phyloP scores from a whole-genome alignment of 257 asterid species.

The Salvia hispanica region DNA sequence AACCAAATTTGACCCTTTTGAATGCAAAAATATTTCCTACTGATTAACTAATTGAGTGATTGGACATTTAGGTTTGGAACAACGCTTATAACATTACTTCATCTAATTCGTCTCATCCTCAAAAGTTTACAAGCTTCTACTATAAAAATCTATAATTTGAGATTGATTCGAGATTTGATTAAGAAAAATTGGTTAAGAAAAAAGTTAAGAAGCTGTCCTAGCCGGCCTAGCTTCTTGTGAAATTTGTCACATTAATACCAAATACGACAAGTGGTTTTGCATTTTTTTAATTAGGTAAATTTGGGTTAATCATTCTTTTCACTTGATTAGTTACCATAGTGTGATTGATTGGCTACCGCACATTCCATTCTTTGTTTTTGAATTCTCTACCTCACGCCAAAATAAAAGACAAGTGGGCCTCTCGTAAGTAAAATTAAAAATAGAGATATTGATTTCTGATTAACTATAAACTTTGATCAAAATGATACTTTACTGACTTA shows the following conservation, averaged over 20 bases:
- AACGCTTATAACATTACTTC: constrained; percentile 5
- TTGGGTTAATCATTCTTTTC: constrained; percentile 24
- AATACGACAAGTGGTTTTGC: constrained; percentile 36
- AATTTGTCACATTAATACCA: constrained; percentile 36
- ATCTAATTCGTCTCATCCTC: constrained; percentile 30
- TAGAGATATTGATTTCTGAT: no score
- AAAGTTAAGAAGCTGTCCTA: constrained; percentile 54
- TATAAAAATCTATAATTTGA: constrained; percentile 4
- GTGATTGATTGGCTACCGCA: constrained; percentile 38
- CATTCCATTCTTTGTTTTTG: constrained; percentile 43
- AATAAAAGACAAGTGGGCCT: constrained; percentile 47
- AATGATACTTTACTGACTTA: no score
- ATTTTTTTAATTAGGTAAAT: constrained; percentile 5
- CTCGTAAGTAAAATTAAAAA: background rate
- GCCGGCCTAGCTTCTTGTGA: constrained; percentile 74
- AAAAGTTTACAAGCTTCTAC: background rate
- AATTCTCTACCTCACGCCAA: constrained; percentile 36
- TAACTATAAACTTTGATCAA: no score
- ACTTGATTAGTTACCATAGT: constrained; percentile 30
- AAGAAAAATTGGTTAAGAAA: constrained; percentile 32
- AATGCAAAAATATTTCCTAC: constrained; percentile 9
- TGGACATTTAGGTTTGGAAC: constrained; percentile 23
- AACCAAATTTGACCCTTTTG: background rate
- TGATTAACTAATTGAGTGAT: background rate
- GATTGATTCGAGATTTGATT: constrained; percentile 24